These are phyloP conservation scores for Microcera coccophila DNA, from an alignment of 2,329 filamentous ascomycete species.

Conservation along the genomic window DNA sequence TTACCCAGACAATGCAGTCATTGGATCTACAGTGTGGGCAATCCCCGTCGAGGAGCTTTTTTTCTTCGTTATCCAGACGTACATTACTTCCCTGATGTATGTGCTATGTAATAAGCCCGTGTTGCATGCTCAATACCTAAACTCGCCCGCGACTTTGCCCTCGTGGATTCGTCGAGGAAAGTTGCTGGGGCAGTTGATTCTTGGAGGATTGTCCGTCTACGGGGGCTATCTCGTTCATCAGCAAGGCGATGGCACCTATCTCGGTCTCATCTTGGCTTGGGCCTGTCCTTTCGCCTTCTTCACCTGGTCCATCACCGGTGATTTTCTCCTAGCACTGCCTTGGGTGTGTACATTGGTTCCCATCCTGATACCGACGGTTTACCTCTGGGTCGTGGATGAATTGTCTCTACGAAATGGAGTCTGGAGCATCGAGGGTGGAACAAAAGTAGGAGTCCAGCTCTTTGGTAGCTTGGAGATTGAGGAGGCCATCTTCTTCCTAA, in stretches of 20 bases:
- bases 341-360: constrained; percentile 54
- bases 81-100: constrained; percentile 66
- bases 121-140: constrained; percentile 44
- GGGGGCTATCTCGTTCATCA: background rate
- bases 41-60: constrained; percentile 71
- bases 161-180: constrained; percentile 27
- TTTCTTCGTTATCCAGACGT: constrained; percentile 75
- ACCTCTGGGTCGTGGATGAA: constrained; percentile 70
- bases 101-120: constrained; percentile 63
- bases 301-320: constrained; percentile 60
- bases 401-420: constrained; percentile 63
- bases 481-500: constrained; percentile 69
- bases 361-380: constrained; percentile 61
- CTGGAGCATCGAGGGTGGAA: constrained; percentile 66
- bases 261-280: constrained; percentile 68
- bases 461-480: constrained; percentile 68
- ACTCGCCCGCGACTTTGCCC: constrained; percentile 7
- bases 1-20: constrained; percentile 61
- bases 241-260: constrained; percentile 55
- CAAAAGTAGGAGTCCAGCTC: constrained; percentile 60
- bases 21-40: constrained; percentile 58
- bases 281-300: constrained; percentile 62
- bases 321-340: constrained; percentile 60
- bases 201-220: constrained; percentile 29
- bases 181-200: constrained; percentile 46